Percentiles rank a stretch among this genome's conserved stretches.
Evolutionary conservation across 1,284 basidiomycete species (phyloP).

Genomic region (Bjerkandera adusta): DNA sequence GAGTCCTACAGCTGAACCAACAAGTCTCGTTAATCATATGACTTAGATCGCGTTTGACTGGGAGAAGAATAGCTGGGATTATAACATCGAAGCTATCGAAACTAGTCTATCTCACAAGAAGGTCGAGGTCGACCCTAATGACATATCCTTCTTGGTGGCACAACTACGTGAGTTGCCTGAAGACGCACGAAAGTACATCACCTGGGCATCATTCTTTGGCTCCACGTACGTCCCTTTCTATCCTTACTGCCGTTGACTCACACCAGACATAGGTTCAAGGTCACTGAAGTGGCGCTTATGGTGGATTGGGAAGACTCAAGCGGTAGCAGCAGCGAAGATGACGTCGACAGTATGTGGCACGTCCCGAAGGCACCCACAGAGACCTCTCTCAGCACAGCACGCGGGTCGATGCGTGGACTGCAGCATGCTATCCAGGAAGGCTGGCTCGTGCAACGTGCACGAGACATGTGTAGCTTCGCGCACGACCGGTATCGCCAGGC

Average conservation of each 20-base stretch:
- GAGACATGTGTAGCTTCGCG: slow-evolving; percentile 73
- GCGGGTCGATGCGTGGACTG: slow-evolving; percentile 62
- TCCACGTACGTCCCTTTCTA: slow-evolving; percentile 46
- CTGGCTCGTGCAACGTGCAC: slow-evolving; percentile 65
- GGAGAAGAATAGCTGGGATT: slow-evolving; percentile 64
- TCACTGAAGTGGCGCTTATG: slow-evolving; percentile 66
- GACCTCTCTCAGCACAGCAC: slow-evolving; percentile 39
- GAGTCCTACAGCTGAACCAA: too few species aligned
- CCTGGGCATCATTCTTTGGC: slow-evolving; percentile 71
- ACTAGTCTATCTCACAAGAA: slow-evolving; percentile 48
- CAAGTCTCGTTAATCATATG: too few species aligned
- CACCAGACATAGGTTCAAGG: slow-evolving; percentile 50
- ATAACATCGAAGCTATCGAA: slow-evolving; percentile 53
- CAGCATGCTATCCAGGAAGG: slow-evolving; percentile 66
- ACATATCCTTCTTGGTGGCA: slow-evolving; percentile 57
- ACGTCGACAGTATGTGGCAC: slow-evolving; percentile 50
- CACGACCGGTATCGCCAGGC: slow-evolving; percentile 73
- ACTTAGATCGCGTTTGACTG: slow-evolving; percentile 58
- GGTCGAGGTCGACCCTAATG: slow-evolving; percentile 51
- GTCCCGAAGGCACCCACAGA: slow-evolving; percentile 47
- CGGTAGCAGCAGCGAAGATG: slow-evolving; percentile 49
- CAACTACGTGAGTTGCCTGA: slow-evolving; percentile 61
- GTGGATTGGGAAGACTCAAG: slow-evolving; percentile 68
- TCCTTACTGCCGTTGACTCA: slow-evolving; percentile 5
- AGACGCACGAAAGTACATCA: slow-evolving; percentile 61